Base-by-base conservation (phyloP, 2,329 filamentous ascomycete genomes). In the Ilyonectria robusta region DNA sequence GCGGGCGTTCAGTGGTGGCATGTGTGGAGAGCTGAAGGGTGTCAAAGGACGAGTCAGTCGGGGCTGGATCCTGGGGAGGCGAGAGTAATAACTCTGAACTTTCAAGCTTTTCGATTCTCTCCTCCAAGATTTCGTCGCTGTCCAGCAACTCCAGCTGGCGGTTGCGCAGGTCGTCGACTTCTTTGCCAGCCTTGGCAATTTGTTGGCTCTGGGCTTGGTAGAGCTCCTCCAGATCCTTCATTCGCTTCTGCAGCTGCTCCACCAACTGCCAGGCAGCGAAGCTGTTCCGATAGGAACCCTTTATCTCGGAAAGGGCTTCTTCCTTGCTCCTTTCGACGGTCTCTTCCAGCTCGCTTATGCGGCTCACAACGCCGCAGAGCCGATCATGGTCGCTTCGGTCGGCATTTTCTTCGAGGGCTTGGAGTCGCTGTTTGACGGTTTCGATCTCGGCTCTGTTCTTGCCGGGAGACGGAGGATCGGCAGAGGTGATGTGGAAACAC, bases 401-500 rank as follows among this genome's bases (percentile, higher is more conserved):
- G 29, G 68, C 47, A 29, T 58, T 69, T 85, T 80, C 56, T 83
- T 86, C 75, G 31, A 78, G 66, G 17, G 60, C 47, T 15, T 69
- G 66, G 29, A 77, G 59, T 54, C 74, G 73, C 42, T 78, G 68
- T 58, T 76, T 75, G 57, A 78, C 68, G 29, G 73, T 53, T 46
- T 77, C 75, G 47, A 77, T 72, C 59, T 77, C 75, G 59, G 82
- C 82, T 68, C 81, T 83, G 66, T 89, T 80, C 23, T 81, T 79
- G 40, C 86, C 85, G 26, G 88, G 72, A 68, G 89, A 87, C 7
- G 83, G 79, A 13, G 79, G 76, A 60, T 87, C 83, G 31, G 83
- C 78, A n/a, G 82, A 82, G 69, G 83, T 81, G 65, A 86, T 80
- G 73, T 90, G 88, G 73, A 86, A 90, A 76, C 88, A 90, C 37